Evolutionary conservation across 2,329 filamentous ascomycete genomes (phyloP).

Genomic region (Fusarium udum): DNA sequence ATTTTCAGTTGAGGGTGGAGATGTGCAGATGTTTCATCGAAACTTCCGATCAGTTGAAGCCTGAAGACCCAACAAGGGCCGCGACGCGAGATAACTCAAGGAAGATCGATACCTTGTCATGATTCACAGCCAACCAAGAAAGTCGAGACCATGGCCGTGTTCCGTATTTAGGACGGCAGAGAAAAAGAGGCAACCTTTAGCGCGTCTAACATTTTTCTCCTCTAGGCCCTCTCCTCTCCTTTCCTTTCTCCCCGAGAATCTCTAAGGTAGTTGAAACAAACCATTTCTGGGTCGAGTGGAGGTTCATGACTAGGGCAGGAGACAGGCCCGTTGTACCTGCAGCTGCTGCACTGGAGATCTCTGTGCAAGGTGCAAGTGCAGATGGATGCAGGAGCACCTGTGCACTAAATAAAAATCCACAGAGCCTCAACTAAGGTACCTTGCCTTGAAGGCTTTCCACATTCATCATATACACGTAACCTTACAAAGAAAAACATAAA

Average conservation of each 20-base stretch:
- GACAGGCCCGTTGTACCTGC: slow-evolving; percentile 4
- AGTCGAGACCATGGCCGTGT: slow-evolving; percentile 9
- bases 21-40: slow-evolving; percentile 19
- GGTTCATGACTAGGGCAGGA: background rate
- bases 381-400: background rate
- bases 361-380: slow-evolving; percentile 2
- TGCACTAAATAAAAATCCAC: slow-evolving; percentile 12
- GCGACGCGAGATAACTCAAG: background rate
- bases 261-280: slow-evolving; percentile 28
- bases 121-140: slow-evolving; percentile 9
- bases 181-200: background rate
- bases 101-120: background rate
- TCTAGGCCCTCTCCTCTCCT: background rate
- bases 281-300: slow-evolving; percentile 19
- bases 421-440: background rate
- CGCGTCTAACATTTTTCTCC: slow-evolving; percentile 6
- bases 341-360: slow-evolving; percentile 18
- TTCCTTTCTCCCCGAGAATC: slow-evolving; percentile 14
- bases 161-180: slow-evolving; percentile 22
- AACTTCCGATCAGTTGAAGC: background rate
- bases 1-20: background rate
- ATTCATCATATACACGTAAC: background rate
- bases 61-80: background rate
- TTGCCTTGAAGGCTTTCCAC: background rate
- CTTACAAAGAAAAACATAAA: background rate